Percentiles rank a stretch among this genome's conserved stretches.
Conservation (phyloP, 164 flowering plant genomes). For the Stephania japonica region DNA sequence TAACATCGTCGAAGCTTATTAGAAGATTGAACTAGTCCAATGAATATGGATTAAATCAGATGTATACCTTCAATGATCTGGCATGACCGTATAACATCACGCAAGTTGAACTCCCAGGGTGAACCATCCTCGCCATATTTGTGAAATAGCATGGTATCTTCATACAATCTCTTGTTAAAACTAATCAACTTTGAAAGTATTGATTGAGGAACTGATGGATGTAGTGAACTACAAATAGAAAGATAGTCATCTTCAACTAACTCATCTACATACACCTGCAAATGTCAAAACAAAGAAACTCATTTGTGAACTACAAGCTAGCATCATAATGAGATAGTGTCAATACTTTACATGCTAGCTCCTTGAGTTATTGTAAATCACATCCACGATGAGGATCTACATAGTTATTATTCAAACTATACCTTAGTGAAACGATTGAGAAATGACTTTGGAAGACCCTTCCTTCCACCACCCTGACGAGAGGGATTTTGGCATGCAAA, state of each 20-base stretch:
- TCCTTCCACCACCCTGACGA: conserved; percentile 93
- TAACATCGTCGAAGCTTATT: neutral
- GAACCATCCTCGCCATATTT: conserved; percentile 84
- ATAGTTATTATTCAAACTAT: neutral
- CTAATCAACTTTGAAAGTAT: conserved; percentile 54
- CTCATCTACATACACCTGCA: conserved; percentile 93
- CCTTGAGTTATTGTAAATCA: neutral
- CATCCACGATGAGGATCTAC: neutral
- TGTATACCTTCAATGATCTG: conserved; percentile 64
- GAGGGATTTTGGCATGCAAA: conserved; percentile 99
- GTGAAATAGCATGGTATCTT: conserved; percentile 62
- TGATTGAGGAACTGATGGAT: conserved; percentile 46
- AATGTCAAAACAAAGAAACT: neutral
- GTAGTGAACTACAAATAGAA: conserved; percentile 66
- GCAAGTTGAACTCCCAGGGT: conserved; percentile 99
- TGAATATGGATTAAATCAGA: neutral
- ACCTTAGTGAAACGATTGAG: conserved; percentile 98
- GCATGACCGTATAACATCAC: conserved; percentile 92
- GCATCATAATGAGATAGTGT: neutral
- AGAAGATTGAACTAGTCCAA: conserved; percentile 7
- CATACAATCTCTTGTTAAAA: conserved; percentile 66
- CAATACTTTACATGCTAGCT: neutral
- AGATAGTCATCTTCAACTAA: conserved; percentile 74
- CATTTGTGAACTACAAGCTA: neutral
- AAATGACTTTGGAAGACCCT: conserved; percentile 94